A percentile compares a stretch with the other conserved stretches of the same genome.
Conservation (phyloP, 1,284 basidiomycete species). For the Pterulicium gracile region DNA sequence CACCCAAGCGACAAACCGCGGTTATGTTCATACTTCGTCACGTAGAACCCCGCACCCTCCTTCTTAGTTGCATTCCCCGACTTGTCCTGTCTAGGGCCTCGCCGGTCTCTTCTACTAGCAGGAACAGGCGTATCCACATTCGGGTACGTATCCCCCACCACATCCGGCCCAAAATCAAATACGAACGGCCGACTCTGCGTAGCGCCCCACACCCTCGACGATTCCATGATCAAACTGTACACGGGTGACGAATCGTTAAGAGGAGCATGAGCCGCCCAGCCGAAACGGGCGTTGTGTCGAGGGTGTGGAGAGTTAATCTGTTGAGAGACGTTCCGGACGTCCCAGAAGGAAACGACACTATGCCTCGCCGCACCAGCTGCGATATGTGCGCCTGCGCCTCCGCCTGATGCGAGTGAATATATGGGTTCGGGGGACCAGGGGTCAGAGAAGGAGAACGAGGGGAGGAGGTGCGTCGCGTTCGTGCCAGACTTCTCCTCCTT, state of each 20-base stretch:
- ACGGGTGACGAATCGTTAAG: slow-evolving; percentile 67
- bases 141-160: slow-evolving; percentile 1
- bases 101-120: neutral
- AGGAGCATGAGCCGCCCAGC: slow-evolving; percentile 70
- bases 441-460: slow-evolving; percentile 49
- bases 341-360: slow-evolving; percentile 68
- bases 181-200: slow-evolving; percentile 67
- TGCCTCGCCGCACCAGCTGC: slow-evolving; percentile 66
- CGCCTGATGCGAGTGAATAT: slow-evolving; percentile 59
- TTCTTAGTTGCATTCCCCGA: neutral
- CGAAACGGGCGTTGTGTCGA: slow-evolving; percentile 24
- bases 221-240: slow-evolving; percentile 58
- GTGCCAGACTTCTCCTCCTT: slow-evolving; percentile 9
- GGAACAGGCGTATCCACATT: neutral
- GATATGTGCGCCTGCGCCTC: slow-evolving; percentile 50
- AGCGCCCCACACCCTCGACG: slow-evolving; percentile 62
- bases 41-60: neutral
- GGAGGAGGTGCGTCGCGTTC: slow-evolving; percentile 27
- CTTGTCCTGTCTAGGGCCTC: neutral
- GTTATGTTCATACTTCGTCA: neutral
- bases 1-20: neutral
- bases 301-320: slow-evolving; percentile 11
- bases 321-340: slow-evolving; percentile 38
- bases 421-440: slow-evolving; percentile 63
- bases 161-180: slow-evolving; percentile 45